Percentiles rank a stretch among this genome's conserved stretches.
Conservation (phyloP, 2,329 filamentous ascomycete genomes). For the Thielaviopsis euricoi region DNA sequence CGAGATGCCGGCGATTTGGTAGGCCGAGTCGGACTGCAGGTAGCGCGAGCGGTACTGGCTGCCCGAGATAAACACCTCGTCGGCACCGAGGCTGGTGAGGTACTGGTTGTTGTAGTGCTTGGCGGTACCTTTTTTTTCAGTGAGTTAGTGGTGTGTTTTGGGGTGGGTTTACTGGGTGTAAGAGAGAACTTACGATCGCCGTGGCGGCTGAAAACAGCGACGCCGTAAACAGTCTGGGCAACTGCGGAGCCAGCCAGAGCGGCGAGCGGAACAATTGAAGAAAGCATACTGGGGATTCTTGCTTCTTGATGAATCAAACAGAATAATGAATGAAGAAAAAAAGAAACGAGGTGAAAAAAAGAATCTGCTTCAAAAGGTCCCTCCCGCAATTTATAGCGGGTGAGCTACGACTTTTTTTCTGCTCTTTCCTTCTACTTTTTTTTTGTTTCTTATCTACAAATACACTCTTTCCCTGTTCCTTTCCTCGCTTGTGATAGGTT, state of each 20-base stretch:
- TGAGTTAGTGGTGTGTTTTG: too few relatives aligned
- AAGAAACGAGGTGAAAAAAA: neutral
- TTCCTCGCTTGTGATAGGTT: neutral
- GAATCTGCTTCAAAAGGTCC: neutral
- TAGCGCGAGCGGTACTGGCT: constrained; percentile 14
- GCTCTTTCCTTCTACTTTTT: neutral
- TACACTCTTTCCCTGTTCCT: too few relatives aligned
- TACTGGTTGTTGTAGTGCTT: constrained; percentile 21
- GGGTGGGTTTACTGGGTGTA: neutral
- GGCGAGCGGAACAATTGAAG: neutral
- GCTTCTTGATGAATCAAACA: too few relatives aligned
- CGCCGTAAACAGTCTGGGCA: constrained; percentile 21
- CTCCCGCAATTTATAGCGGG: neutral
- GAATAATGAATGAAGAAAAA: neutral
- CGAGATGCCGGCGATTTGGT: constrained; percentile 20
- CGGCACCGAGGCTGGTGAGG: constrained; percentile 20
- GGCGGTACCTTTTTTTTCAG: constrained; percentile 18
- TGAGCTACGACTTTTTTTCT: neutral
- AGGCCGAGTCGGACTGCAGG: constrained; percentile 14
- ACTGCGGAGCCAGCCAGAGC: constrained; percentile 13
- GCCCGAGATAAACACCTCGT: constrained; percentile 19
- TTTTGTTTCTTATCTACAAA: neutral
- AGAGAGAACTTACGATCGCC: constrained; percentile 19
- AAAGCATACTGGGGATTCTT: neutral
- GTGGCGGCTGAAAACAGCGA: constrained; percentile 20